A percentile compares a stretch with the other conserved stretches of the same genome.
Conservation (phyloP, 2,329 filamentous ascomycete genomes). For the Nothomitra cinnamomea region DNA sequence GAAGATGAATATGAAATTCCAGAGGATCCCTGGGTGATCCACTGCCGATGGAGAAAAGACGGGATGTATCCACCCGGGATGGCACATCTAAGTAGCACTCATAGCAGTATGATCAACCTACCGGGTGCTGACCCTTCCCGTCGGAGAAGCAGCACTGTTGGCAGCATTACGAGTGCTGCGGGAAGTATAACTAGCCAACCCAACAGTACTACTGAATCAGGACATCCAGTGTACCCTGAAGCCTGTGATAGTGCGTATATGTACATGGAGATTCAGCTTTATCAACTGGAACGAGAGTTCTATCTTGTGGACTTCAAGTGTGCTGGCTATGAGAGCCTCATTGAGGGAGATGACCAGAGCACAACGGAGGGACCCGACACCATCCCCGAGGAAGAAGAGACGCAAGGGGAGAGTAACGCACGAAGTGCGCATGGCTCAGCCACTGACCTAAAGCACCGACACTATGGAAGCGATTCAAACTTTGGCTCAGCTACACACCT, state of each 20-base stretch:
- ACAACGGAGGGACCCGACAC: constrained; percentile 7
- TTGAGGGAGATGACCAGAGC: constrained; percentile 21
- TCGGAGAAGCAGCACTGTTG: constrained; percentile 11
- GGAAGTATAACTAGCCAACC: constrained; percentile 1
- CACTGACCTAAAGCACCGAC: background rate
- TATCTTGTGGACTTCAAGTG: constrained; percentile 98
- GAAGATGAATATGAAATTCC: constrained; percentile 35
- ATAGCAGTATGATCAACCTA: constrained; percentile 22
- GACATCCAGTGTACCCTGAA: constrained; percentile 21
- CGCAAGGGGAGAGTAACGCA: constrained; percentile 13
- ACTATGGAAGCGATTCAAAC: background rate
- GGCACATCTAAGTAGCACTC: constrained; percentile 30
- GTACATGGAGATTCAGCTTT: constrained; percentile 90
- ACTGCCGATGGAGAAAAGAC: constrained; percentile 72
- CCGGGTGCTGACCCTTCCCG: constrained; percentile 16
- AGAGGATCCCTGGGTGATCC: constrained; percentile 87
- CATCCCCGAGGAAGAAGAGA: constrained; percentile 5
- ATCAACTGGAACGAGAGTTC: constrained; percentile 80
- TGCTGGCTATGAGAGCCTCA: constrained; percentile 85
- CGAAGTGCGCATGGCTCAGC: background rate
- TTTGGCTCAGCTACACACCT: background rate
- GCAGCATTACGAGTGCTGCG: constrained; percentile 1
- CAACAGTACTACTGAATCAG: constrained; percentile 26
- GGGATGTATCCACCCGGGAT: constrained; percentile 45
- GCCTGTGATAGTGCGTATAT: constrained; percentile 63